Percentiles rank a stretch among this genome's conserved stretches.
Evolutionary conservation across 208 protist species (phyloP).

Genomic region (Trypanosoma boissoni): DNA sequence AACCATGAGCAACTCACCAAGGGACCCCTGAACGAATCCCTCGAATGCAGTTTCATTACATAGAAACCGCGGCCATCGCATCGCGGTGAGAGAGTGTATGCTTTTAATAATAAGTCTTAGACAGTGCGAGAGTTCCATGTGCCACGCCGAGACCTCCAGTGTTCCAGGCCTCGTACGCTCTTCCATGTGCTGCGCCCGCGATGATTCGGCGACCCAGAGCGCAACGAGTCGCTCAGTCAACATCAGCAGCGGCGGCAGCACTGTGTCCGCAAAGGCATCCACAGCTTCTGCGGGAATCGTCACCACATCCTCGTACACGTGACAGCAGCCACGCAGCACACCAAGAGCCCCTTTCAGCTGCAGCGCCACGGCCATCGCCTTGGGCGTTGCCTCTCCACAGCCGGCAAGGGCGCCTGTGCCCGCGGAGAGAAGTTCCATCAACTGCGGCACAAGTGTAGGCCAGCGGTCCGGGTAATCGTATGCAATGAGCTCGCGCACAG

Average conservation of each 20-base stretch:
- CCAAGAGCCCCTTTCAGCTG: constrained; percentile 67
- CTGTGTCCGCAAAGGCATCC: constrained; percentile 42
- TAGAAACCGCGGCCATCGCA: constrained; percentile 60
- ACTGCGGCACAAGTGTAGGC: constrained; percentile 58
- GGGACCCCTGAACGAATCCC: constrained; percentile 42
- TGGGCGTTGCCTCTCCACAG: constrained; percentile 14
- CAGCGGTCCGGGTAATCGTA: constrained; percentile 75
- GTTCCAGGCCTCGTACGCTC: background rate
- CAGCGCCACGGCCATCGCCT: constrained; percentile 28
- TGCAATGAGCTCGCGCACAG: constrained; percentile 56
- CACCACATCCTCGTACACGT: constrained; percentile 57
- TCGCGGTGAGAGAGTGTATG: constrained; percentile 42
- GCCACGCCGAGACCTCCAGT: constrained; percentile 32
- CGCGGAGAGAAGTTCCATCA: constrained; percentile 40
- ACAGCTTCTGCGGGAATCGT: constrained; percentile 38
- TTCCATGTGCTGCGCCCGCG: constrained; percentile 2
- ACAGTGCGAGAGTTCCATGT: constrained; percentile 58
- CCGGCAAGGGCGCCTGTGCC: constrained; percentile 29
- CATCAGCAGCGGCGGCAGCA: constrained; percentile 45
- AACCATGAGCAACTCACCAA: constrained; percentile 32
- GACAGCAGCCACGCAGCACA: constrained; percentile 66
- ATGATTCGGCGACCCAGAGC: constrained; percentile 40
- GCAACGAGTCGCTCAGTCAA: constrained; percentile 44
- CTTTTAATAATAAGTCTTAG: constrained; percentile 75
- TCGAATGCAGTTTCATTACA: constrained; percentile 53